Conservation (phyloP, 306 rosid genomes). For the Cotoneaster glaucophyllus region DNA sequence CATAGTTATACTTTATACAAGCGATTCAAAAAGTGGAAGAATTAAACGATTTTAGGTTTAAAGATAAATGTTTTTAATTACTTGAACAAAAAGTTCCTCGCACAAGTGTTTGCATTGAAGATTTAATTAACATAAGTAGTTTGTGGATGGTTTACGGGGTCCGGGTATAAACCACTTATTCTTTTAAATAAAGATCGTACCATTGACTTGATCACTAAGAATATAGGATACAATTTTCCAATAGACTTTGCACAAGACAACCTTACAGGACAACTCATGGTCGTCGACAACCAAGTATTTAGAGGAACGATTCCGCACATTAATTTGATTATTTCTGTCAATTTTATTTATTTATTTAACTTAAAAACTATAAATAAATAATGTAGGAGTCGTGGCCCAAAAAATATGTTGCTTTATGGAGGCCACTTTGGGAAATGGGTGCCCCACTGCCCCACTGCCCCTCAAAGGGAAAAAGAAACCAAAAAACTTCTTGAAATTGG, state of each 20-base stretch:
- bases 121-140: neutral
- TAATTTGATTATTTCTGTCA: too few species aligned
- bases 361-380: too few species aligned
- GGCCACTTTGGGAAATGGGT: conserved; percentile 25
- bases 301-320: neutral
- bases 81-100: too few species aligned
- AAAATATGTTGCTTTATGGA: neutral
- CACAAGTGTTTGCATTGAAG: neutral
- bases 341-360: too few species aligned
- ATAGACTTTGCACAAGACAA: neutral
- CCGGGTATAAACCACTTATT: neutral
- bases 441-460: neutral
- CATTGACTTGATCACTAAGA: neutral
- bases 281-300: neutral
- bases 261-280: neutral
- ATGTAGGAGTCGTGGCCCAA: neutral
- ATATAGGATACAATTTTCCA: neutral
- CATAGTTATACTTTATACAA: neutral
- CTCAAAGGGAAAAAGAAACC: neutral
- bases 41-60: too few species aligned
- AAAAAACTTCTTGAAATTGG: too few species aligned
- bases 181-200: neutral
- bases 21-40: too few species aligned
- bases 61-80: too few species aligned
- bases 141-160: neutral